Conservation (phyloP, 805 yeast species). For the Cyberlindnera petersonii region DNA sequence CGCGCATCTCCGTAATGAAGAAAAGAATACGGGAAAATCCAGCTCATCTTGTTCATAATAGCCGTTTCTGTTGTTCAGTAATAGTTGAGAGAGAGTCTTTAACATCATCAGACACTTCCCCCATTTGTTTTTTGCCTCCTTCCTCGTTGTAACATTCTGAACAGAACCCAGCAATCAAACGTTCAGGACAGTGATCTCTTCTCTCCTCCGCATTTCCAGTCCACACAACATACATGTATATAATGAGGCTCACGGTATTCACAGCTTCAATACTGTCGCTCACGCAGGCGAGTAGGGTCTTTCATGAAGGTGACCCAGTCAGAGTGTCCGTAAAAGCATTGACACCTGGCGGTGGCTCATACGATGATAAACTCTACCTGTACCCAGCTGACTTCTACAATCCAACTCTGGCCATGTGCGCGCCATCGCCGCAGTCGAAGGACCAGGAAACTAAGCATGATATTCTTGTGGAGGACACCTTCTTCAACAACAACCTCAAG, state of each 20-base stretch:
- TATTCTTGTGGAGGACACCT: conserved; percentile 10
- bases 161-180: no score
- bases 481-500: conserved; percentile 17
- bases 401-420: conserved; percentile 22
- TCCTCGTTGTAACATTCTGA: no score
- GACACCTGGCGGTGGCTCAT: conserved; percentile 27
- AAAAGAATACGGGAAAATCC: no score
- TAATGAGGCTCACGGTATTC: neutral
- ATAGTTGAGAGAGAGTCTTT: no score
- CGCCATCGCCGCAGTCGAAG: conserved; percentile 13
- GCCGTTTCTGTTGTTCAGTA: no score
- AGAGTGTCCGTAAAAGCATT: conserved; percentile 23
- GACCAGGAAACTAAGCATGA: conserved; percentile 1
- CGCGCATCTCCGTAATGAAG: no score
- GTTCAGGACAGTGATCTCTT: no score
- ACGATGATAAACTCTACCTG: conserved; percentile 24
- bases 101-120: no score
- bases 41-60: no score
- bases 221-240: neutral
- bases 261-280: conserved; percentile 1
- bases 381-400: conserved; percentile 26
- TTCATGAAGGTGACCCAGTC: conserved; percentile 18
- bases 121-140: no score
- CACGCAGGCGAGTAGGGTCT: conserved; percentile 4
- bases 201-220: no score